Percentiles rank a stretch among this genome's conserved stretches.
These are phyloP conservation scores for Erysiphe neolycopersici DNA, from an alignment of 2,329 filamentous ascomycete genomes.

Conservation along the genomic window DNA sequence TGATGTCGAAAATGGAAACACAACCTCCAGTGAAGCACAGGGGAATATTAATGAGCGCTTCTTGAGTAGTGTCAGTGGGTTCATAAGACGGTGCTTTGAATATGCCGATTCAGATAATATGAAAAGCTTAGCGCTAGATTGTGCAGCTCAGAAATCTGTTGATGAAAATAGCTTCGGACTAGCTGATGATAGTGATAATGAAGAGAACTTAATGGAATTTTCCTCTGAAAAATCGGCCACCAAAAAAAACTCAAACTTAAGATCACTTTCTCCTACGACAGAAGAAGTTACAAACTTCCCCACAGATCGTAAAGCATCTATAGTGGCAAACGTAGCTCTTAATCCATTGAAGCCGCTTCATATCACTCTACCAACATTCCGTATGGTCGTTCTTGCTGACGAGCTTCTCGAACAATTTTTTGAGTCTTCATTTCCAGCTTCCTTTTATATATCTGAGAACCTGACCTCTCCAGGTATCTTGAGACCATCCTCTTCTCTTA, in stretches of 20 bases:
- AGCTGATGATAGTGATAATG: constrained; percentile 41
- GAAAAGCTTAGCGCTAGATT: constrained; percentile 22
- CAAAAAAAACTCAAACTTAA: constrained; percentile 6
- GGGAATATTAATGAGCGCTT: constrained; percentile 62
- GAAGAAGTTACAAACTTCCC: background rate
- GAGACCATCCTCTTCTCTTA: constrained; percentile 41
- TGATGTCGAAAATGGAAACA: constrained; percentile 15
- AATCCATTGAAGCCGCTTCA: constrained; percentile 83
- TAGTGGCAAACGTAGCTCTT: constrained; percentile 66
- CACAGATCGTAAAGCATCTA: constrained; percentile 26
- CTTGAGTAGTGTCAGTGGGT: constrained; percentile 75
- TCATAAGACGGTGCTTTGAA: constrained; percentile 89
- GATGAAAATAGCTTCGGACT: constrained; percentile 39
- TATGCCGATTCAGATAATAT: constrained; percentile 85
- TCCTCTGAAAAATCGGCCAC: constrained; percentile 14
- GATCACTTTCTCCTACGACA: constrained; percentile 1
- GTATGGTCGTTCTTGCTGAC: constrained; percentile 93
- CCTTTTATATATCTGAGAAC: constrained; percentile 62
- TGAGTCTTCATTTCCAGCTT: constrained; percentile 79
- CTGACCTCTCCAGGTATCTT: constrained; percentile 15
- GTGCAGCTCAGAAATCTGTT: constrained; percentile 11
- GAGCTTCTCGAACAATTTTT: constrained; percentile 94
- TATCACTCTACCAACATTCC: constrained; percentile 90
- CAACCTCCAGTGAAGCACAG: constrained; percentile 15
- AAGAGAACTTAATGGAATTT: constrained; percentile 33